A percentile compares a stretch with the other conserved stretches of the same genome.
These are phyloP conservation scores for Begonia masoniana DNA, from an alignment of 306 rosid genomes.

Conservation along the genomic window DNA sequence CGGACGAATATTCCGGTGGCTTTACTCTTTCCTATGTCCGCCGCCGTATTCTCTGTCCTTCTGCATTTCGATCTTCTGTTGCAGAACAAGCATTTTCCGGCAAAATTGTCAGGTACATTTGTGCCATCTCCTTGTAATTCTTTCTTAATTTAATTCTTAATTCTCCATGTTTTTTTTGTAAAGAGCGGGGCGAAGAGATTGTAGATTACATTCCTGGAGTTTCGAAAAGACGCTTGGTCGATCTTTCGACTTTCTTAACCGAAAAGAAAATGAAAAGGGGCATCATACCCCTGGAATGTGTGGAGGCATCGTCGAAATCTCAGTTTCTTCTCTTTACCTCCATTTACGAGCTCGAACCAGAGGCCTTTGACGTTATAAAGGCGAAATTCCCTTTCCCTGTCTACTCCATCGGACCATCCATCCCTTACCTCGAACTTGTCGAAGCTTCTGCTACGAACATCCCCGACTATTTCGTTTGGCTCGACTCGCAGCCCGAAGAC, in stretches of 20 bases:
- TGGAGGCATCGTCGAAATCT: constrained; percentile 5
- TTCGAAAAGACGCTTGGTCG: constrained; percentile 10
- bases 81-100: constrained; percentile 2
- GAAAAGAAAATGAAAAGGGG: background rate
- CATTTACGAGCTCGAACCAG: constrained; percentile 21
- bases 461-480: constrained; percentile 14
- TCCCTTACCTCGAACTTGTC: constrained; percentile 8
- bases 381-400: constrained; percentile 11
- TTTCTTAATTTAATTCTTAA: background rate
- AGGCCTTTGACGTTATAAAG: constrained; percentile 11
- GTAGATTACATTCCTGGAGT: constrained; percentile 26
- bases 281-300: background rate
- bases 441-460: too few relatives aligned
- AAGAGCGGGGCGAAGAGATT: constrained; percentile 16
- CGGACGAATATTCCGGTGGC: constrained; percentile 32
- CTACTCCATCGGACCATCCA: constrained; percentile 22
- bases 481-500: constrained; percentile 16
- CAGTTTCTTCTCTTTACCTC: constrained; percentile 18
- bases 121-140: background rate
- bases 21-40: constrained; percentile 32
- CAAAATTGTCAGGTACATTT: constrained; percentile 1
- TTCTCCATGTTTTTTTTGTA: constrained; percentile 1
- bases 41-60: constrained; percentile 18
- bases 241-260: constrained; percentile 7
- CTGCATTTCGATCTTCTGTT: constrained; percentile 18